A percentile compares a stretch with the other conserved stretches of the same genome.
These are phyloP conservation scores for Chloroidium sp. DNA, from an alignment of 163 green algal genomes.

Conservation along the genomic window DNA sequence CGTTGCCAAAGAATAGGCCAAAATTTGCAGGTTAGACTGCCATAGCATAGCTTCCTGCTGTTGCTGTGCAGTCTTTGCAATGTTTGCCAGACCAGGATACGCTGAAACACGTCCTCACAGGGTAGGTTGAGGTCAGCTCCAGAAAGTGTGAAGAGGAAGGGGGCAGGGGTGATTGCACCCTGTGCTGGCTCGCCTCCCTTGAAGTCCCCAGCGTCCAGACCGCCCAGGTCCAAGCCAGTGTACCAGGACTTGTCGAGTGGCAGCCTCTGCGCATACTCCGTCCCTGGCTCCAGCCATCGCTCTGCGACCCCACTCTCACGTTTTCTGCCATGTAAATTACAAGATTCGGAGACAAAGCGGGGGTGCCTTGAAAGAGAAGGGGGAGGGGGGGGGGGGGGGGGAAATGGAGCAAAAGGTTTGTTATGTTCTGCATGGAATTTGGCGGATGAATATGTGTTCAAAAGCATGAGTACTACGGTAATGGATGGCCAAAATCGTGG, in stretches of 20 bases:
- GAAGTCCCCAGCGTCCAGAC: not conserved
- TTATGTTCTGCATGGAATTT: not conserved
- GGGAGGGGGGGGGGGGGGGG: not conserved
- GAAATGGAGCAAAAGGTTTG: not conserved
- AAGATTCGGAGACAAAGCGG: not conserved
- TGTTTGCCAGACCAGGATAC: not conserved
- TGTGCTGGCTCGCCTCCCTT: too few relatives aligned
- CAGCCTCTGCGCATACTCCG: conserved; percentile 16
- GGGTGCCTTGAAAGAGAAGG: not conserved
- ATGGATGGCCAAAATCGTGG: too few relatives aligned
- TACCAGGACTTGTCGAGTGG: conserved; percentile 7
- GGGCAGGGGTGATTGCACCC: too few relatives aligned
- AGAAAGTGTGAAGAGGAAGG: too few relatives aligned
- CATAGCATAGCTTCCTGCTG: not conserved
- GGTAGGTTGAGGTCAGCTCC: too few relatives aligned
- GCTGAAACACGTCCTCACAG: not conserved
- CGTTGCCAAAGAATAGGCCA: not conserved
- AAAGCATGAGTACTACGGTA: not conserved
- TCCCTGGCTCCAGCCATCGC: conserved; percentile 10
- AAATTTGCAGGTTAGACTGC: not conserved
- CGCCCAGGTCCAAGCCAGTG: not conserved
- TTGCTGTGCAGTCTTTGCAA: not conserved
- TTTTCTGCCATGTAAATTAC: not conserved
- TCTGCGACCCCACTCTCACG: not conserved
- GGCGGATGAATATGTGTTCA: not conserved